Base-by-base conservation (phyloP, 495 filamentous ascomycete species). In the Aspergillus coremiiformis region DNA sequence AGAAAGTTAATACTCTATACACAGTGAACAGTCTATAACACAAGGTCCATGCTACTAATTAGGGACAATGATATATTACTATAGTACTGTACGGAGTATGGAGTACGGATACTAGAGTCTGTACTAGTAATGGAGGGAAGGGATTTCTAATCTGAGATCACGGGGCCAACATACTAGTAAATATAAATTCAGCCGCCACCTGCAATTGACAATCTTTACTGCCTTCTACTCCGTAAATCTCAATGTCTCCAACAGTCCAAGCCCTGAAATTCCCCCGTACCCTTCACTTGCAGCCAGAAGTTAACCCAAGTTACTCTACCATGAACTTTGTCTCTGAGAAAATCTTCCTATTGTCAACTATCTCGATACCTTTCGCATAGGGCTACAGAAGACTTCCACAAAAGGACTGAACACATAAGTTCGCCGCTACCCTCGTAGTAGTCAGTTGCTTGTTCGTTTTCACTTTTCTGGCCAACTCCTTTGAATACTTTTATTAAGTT, bases 271-370 rank as follows among this genome's bases (percentile, higher is more conserved):
- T 3, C 2, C 12, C 5, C 21, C 39, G 27, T 22, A 56, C 63
- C 39, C 49, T 59, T 35, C 32, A 51, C 27, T 17, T 49, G 44
- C 49, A 55, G 41, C 11, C 41, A n/a, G n/a, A n/a, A n/a, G n/a
- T n/a, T n/a, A n/a, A n/a, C n/a, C n/a, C n/a, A n/a, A n/a, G n/a
- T 51, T 27, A 44, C 49, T 39, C 19, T 60, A 69, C 54, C 55
- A 69, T 71, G 65, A 62, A 33, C 52, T 62, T 64, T 48, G 56
- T 63, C 55, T 55, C 47, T 52, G 52, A 63, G 49, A 48, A 42
- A 47, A 22, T 39, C 21, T 58, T 35, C 44, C 33, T 53, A 51
- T 47, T 54, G 21, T 48, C 51, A 24, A 54, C 47, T 22, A 27
- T 47, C 20, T 54, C 52, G 44, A 48, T 51, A 49, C 53, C 57